Base-by-base conservation (phyloP, 2,329 filamentous ascomycete species). In the Falciphora oryzae region DNA sequence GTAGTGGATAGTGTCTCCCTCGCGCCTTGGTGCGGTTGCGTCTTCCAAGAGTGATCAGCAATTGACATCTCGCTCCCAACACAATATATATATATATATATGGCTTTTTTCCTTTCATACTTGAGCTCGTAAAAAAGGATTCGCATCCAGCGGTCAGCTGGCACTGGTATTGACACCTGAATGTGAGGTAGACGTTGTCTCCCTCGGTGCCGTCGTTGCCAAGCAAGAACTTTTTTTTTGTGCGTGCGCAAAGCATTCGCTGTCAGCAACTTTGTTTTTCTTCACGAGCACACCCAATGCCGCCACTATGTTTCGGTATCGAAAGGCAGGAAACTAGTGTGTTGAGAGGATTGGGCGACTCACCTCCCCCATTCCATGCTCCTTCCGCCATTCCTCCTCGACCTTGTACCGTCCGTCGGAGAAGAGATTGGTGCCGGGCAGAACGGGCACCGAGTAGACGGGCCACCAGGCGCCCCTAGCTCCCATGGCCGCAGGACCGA, bases 101-200 rank as follows among this genome's bases (percentile, higher is more conserved):
- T n/a, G n/a, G n/a, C n/a, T n/a, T n/a, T 29, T 32, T 4, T 10
- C 14, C 29, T 14, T 22, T 29, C 56, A 14, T 59, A 63, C 62
- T 35, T 14, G 58, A 59, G n/a, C 57, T 44, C 14, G 27, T 25
- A 14, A 63, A 63, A n/a, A 63, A 58, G 1, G 62, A 63, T 27
- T 27, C 25, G 25, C 62, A 63, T 16, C 53, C 62, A 22, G 13
- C 14, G 16, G 53, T 59, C 28, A 14, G n/a, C 22, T 63, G 29
- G 25, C 62, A 63, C 28, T 32, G 25, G 62, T 58, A 58, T 32
- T 63, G 62, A 50, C 62, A 63, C 22, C 7, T 58, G 50, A 63
- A 63, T 4, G 16, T 56, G 4, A 56, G 53, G 56, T 63, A 63
- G 14, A 50, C 57, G 22, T 28, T 14, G 8, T 57, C 50, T 18